Conservation (phyloP, 495 filamentous ascomycete species). For the Aspergillus cavernicola region DNA sequence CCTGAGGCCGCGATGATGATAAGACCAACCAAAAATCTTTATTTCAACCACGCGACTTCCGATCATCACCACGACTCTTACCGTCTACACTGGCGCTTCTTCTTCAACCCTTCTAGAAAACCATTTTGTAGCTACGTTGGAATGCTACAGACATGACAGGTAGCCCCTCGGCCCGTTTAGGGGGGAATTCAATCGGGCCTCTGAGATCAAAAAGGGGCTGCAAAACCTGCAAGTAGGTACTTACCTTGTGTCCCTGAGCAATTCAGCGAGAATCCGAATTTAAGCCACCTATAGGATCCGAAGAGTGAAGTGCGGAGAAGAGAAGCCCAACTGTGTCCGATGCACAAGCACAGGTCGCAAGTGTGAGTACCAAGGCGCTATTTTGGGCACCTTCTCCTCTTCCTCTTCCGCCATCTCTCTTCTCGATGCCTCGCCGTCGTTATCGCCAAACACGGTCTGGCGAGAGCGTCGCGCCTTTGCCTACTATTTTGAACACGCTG, state of each 20-base stretch:
- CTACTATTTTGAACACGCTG: conserved; percentile 35
- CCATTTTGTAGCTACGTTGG: no score
- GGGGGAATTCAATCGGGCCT: background rate
- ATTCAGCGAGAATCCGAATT: background rate
- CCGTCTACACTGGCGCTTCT: no score
- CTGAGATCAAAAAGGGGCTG: conserved; percentile 35
- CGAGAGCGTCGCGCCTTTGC: conserved; percentile 40
- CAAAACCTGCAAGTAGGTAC: conserved; percentile 39
- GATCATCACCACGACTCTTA: no score
- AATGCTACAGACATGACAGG: background rate
- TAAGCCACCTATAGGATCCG: conserved; percentile 31
- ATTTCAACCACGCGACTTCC: no score
- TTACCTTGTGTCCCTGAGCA: background rate
- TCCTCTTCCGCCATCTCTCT: conserved; percentile 8
- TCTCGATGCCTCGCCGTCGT: conserved; percentile 17
- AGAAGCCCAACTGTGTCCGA: conserved; percentile 43
- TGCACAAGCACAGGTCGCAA: conserved; percentile 50
- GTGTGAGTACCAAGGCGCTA: conserved; percentile 34
- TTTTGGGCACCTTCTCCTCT: conserved; percentile 9
- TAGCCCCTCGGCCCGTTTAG: background rate
- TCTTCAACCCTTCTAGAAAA: no score
- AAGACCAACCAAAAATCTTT: no score
- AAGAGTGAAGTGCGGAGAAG: conserved; percentile 56
- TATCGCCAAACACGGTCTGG: conserved; percentile 26
- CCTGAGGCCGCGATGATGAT: no score